These are phyloP conservation scores for Medicago lupulina DNA, from an alignment of 306 rosid species.

Conservation along the genomic window DNA sequence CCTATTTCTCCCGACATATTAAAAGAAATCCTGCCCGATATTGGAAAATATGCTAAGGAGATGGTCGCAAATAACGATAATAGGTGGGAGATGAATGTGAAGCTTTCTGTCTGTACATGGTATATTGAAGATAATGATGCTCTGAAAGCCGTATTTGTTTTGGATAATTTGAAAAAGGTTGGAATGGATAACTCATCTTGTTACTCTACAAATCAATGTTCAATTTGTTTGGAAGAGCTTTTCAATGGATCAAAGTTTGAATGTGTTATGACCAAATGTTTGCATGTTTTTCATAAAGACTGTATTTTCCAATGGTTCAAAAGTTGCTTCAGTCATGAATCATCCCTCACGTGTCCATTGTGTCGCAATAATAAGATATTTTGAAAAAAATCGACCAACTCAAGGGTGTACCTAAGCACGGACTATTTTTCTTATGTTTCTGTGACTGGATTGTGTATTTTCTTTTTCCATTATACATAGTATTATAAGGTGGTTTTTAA, in stretches of 20 bases:
- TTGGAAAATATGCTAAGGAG: not conserved
- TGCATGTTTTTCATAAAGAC: not conserved
- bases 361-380: too few species aligned
- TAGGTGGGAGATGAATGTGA: not conserved
- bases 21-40: not conserved
- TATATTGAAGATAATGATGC: not conserved
- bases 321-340: not conserved
- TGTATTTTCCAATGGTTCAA: not conserved
- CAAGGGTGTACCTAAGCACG: too few species aligned
- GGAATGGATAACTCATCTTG: not conserved
- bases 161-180: too few species aligned
- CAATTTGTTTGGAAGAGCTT: not conserved
- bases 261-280: not conserved
- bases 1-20: not conserved
- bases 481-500: too few species aligned
- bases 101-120: too few species aligned
- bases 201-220: not conserved
- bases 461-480: too few species aligned
- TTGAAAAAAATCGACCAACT: too few species aligned
- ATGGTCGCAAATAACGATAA: not conserved
- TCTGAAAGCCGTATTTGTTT: not conserved
- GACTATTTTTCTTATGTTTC: too few species aligned
- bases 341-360: not conserved
- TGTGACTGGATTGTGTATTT: too few species aligned
- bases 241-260: not conserved